Evolutionary conservation across 2,329 filamentous ascomycete species (phyloP).

Genomic region (Penicillium psychrosexuale): DNA sequence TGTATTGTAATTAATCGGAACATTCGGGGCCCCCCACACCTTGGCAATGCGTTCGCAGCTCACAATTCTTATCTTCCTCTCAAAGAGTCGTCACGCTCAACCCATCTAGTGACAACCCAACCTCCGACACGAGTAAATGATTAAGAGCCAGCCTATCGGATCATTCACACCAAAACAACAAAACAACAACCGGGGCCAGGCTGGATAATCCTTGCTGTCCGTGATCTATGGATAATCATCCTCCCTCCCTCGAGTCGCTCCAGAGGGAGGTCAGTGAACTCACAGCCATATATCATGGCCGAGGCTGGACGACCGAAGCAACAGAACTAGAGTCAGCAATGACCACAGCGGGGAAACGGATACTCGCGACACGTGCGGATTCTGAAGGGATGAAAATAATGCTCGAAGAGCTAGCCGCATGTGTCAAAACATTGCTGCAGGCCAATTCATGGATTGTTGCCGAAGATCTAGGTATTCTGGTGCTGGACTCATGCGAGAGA

Average conservation of each 20-base stretch:
- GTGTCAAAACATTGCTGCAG: conserved; percentile 4
- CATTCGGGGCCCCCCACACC: background rate
- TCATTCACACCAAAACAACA: background rate
- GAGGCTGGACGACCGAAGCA: background rate
- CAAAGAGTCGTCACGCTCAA: background rate
- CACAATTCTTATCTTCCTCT: background rate
- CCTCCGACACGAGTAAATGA: background rate
- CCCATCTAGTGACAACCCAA: no score
- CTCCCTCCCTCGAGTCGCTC: conserved; percentile 1
- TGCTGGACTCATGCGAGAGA: background rate
- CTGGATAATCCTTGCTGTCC: background rate
- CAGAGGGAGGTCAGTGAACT: conserved; percentile 1
- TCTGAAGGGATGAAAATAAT: background rate
- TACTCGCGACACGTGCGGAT: background rate
- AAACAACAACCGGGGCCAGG: background rate
- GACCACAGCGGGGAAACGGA: background rate
- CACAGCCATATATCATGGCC: background rate
- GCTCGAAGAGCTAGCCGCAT: conserved; percentile 2
- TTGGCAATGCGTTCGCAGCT: conserved; percentile 4
- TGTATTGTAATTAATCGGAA: conserved; percentile 3
- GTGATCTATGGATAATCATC: conserved; percentile 3
- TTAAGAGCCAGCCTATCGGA: background rate
- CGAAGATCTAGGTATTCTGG: conserved; percentile 3
- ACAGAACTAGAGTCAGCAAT: background rate
- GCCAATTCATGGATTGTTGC: conserved; percentile 8